Evolutionary conservation across 2,329 filamentous ascomycete genomes (phyloP).

Genomic region (Nannizziopsis barbatae): DNA sequence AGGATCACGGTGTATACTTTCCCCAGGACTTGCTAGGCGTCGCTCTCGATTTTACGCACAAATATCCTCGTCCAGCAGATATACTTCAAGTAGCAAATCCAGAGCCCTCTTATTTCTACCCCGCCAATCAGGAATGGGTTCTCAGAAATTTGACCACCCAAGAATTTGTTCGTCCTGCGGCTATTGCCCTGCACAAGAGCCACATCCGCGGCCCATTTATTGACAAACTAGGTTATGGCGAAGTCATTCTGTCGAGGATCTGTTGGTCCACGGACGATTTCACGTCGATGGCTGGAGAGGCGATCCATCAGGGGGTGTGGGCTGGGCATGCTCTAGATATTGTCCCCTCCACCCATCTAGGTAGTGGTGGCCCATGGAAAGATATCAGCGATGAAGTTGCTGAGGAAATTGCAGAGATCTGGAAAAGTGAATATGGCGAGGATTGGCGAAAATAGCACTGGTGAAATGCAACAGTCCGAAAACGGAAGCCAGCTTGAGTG

Average conservation of each 20-base stretch:
- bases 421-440: too few species aligned
- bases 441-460: too few species aligned
- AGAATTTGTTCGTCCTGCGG: conserved; percentile 24
- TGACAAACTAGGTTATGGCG: conserved; percentile 20
- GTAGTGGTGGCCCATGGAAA: conserved; percentile 16
- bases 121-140: conserved; percentile 23
- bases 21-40: conserved; percentile 2
- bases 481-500: too few species aligned
- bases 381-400: conserved; percentile 23
- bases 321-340: conserved; percentile 26
- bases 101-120: conserved; percentile 20
- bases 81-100: conserved; percentile 15
- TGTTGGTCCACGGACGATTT: conserved; percentile 20
- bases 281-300: background rate
- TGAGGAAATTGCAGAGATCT: conserved; percentile 18
- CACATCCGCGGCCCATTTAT: conserved; percentile 24
- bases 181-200: conserved; percentile 20
- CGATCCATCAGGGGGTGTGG: conserved; percentile 21
- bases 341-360: conserved; percentile 15
- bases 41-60: conserved; percentile 11
- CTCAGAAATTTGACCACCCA: conserved; percentile 26
- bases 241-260: conserved; percentile 23
- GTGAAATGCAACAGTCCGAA: too few species aligned
- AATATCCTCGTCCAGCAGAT: conserved; percentile 15
- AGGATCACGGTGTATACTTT: background rate